Base-by-base conservation (phyloP, 306 rosid genomes). In the Citrullus amarus region DNA sequence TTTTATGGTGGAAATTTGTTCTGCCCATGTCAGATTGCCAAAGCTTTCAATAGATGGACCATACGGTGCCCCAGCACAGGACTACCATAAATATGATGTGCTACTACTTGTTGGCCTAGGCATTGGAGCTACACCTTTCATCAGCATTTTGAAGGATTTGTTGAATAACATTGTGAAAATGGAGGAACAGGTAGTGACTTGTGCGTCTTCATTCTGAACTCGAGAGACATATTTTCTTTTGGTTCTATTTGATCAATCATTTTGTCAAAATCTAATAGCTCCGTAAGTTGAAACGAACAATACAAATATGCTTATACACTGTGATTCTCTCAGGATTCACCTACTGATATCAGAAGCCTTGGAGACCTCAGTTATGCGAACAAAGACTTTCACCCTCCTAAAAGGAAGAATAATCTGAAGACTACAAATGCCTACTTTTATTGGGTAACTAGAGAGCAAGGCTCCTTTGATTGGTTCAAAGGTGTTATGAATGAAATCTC, bases 401-500 rank as follows among this genome's bases (percentile, higher is more conserved):
- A 83, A 86, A 81, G 89, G 50, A 92, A 86, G 91, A 93, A 82
- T 78, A 48, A 88, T 74, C 77, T 96, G 81, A 96, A 90, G 86
- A 96, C 99, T 55, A 93, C 98, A 46, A 96, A 96, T 62, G 98
- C 99, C 55, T 93, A 91, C 87, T 96, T 96, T 59, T 96, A 93
- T 82, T 96, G 99, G 99, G 98, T 96, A 62, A 96, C 99, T 44
- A 90, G 98, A 85, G 99, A 96, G 82, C 99, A 96, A 82, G 99
- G 99, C 48, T 96, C 99, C 54, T 96, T 96, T 75, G 99, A 96
- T 90, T 96, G 99, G 99, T 96, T 96, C 84, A 96, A 96, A 88
- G 99, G 98, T 77, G 98, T 96, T 58, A 96, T 96, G 99, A 96
- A 96, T 82, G 99, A 96, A 89, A 92, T 96, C 73, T 96, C 98